Base-by-base conservation (phyloP, 2,329 filamentous ascomycete genomes). In the Oidium heveae region DNA sequence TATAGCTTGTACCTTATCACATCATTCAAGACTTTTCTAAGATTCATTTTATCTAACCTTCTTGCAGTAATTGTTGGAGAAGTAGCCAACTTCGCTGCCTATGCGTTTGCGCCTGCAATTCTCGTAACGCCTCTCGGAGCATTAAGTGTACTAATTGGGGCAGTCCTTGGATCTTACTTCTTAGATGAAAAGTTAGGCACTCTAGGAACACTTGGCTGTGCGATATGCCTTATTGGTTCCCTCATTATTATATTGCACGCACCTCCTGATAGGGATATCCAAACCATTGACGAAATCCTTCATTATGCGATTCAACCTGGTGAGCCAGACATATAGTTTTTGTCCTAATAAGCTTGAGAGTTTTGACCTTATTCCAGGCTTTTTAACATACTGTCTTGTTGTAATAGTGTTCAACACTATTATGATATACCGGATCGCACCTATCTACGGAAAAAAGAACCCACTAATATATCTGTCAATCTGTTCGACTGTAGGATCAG, bases 51-150 rank as follows among this genome's bases (percentile, higher is more conserved):
- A 7, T 58, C 67, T 65, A 57, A 63, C 47, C 56, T 46, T 52
- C 56, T 53, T 54, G 55, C 63, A 94, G 86, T 98, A 77, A 84
- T 87, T 57, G 70, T 93, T 47, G 91, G 91, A 65, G 91, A 98
- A 70, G 72, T 95, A 56, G 93, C 87, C 70, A 98, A 98, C 69
- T 98, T 98, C 66, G 88, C 88, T 53, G 91, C 91, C 58, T 98
- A 98, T 67, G 91, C 91, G 8, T 98, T 96, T 69, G 91, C 91
- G 60, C 91, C 91, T 43, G 93, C 91, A n/a, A 98, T 98, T 68
- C 75, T 98, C 54, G 91, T 98, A 43, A 98, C 91, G 5, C 91
- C 91, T 28, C 73, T 98, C 24, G 91, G 91, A 58, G 91, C 91
- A 55, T 74, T 98, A 58, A 91, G 86, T 65, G 93, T 98, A 56